Evolutionary conservation across 164 flowering plant genomes (phyloP), one percentile per base, ranked within the genome.

Genomic region (Sextonia rubra): DNA sequence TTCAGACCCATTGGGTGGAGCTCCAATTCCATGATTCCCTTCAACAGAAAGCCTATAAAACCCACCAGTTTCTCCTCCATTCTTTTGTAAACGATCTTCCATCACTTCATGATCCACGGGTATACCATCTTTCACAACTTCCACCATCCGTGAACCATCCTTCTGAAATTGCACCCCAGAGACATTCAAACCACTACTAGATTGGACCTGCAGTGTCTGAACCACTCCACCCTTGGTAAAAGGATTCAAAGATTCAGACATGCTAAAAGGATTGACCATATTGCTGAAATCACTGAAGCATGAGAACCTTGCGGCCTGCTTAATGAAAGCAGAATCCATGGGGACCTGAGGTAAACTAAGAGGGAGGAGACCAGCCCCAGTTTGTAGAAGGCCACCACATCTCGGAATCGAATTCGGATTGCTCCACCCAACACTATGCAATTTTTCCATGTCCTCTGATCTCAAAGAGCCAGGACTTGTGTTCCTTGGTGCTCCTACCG

Each of bases 231-330:
- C 74, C 52, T 79, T 77, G 9, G 81, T 23, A 71, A 75, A 87
- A 64, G 87, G 84, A 78, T 76, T 80, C 48, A 81, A 23, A 9
- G 84, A 30, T 32, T 86, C 86, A 49, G 85, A 85, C n/a, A 74
- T 63, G 47, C 74, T 70, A 73, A 85, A 83, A 62, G 89, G 86
- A 74, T 82, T 88, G 79, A 80, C 71, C 79, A 87, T 72, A 70
- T 85, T 88, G 81, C 82, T 70, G 69, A 90, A 83, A 82, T 80
- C 86, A 76, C 74, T 85, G 79, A 91, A 93, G 77, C 89, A 85
- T 2, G 99, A 95, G 69, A 85, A 86, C 79, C 92, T 81, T 12
- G 97, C 97, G 3, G 99, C 97, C 30, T 98, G 84, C 82, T 95
- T 93, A 68, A 93, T 90, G 82, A 95, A 93, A n/a, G 81, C 91